These are phyloP conservation scores for Pouteria campechiana DNA, from an alignment of 179 eudicot species.

Conservation along the genomic window DNA sequence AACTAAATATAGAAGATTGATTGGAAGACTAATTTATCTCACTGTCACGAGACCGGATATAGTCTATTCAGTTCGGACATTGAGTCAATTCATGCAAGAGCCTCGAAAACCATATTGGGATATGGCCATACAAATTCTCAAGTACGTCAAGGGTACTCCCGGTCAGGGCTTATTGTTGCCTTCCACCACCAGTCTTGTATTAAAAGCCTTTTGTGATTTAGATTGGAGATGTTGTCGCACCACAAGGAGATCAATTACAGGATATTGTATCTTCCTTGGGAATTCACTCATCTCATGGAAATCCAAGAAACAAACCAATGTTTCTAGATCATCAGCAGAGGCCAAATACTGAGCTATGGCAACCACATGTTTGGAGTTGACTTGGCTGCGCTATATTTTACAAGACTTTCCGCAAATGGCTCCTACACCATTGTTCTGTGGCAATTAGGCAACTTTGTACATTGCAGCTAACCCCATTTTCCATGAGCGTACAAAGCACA, in stretches of 20 bases:
- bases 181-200: neutral
- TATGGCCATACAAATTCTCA: neutral
- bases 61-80: neutral
- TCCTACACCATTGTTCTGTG: neutral
- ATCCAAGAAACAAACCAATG: neutral
- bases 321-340: neutral
- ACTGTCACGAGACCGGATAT: neutral
- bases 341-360: neutral
- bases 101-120: neutral
- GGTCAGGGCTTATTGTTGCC: neutral
- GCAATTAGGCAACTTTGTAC: neutral
- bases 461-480: too few species aligned
- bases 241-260: neutral
- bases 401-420: neutral
- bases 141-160: neutral
- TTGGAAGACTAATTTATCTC: neutral
- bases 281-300: neutral
- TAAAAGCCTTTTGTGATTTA: neutral
- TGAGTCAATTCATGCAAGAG: neutral
- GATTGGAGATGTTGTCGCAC: neutral
- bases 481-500: slow-evolving; percentile 4
- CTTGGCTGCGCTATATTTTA: neutral
- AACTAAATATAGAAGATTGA: neutral
- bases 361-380: neutral
- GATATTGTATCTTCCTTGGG: neutral